Percentiles rank a stretch among this genome's conserved stretches.
These are phyloP conservation scores for Ampelomyces quisqualis DNA, from an alignment of 2,329 filamentous ascomycete genomes.

Conservation along the genomic window DNA sequence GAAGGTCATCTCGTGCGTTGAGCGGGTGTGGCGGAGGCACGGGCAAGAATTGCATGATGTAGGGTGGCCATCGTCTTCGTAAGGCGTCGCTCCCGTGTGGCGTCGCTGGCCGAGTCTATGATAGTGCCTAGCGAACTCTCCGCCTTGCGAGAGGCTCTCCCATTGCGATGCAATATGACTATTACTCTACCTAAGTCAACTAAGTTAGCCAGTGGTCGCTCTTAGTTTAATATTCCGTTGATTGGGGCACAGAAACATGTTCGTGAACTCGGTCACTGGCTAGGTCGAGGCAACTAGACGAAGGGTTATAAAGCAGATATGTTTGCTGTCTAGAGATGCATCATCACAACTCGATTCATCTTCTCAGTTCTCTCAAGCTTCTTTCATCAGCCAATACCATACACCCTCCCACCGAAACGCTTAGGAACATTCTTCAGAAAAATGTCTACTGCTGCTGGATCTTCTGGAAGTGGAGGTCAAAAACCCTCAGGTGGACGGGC, in stretches of 20 bases:
- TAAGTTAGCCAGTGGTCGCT: no score
- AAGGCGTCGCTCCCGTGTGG: slow-evolving; percentile 26
- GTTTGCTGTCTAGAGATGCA: slow-evolving; percentile 7
- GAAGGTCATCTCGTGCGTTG: not conserved
- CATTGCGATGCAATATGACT: slow-evolving; percentile 23
- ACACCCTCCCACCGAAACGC: not conserved
- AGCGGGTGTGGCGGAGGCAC: slow-evolving; percentile 22
- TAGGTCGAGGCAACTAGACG: slow-evolving; percentile 12
- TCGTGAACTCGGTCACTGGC: slow-evolving; percentile 6
- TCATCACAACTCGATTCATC: slow-evolving; percentile 6
- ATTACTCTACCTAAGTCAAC: no score
- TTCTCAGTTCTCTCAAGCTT: no score
- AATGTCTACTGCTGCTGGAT: slow-evolving; percentile 21
- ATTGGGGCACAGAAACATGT: slow-evolving; percentile 23
- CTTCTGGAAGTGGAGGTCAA: slow-evolving; percentile 8
- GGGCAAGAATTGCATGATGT: slow-evolving; percentile 9
- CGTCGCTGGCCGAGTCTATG: slow-evolving; percentile 15
- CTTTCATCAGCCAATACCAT: not conserved
- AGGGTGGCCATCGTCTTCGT: slow-evolving; percentile 11
- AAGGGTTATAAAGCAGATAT: slow-evolving; percentile 18
- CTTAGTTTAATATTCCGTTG: slow-evolving; percentile 13
- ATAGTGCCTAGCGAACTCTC: slow-evolving; percentile 21
- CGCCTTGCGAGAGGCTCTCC: slow-evolving; percentile 7
- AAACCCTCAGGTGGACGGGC: slow-evolving; percentile 20
- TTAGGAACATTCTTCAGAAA: not conserved